These are phyloP conservation scores for Neolecta irregularis DNA, from an alignment of 1,139 yeast genomes.

Conservation along the genomic window DNA sequence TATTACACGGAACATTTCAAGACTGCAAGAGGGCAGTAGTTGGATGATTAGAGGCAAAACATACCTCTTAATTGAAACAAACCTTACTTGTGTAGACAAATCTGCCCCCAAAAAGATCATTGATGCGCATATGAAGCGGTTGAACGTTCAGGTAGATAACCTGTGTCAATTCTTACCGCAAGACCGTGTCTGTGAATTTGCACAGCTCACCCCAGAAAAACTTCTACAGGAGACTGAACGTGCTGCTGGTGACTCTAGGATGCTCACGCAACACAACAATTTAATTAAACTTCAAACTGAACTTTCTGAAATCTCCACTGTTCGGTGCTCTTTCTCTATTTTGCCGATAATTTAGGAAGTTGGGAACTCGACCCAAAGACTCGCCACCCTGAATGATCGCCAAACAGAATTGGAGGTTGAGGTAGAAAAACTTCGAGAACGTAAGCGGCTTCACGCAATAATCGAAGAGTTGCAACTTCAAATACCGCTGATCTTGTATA, in stretches of 20 bases:
- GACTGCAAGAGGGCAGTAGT: too few relatives aligned
- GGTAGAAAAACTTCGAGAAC: constrained; percentile 17
- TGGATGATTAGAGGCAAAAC: too few relatives aligned
- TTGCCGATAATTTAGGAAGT: too few relatives aligned
- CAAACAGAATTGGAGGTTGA: constrained; percentile 17
- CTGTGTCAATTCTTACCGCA: constrained; percentile 84
- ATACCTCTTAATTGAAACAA: too few relatives aligned
- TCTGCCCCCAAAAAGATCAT: too few relatives aligned
- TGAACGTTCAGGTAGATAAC: constrained; percentile 76
- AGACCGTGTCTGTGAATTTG: constrained; percentile 88
- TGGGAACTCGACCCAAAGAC: constrained; percentile 7
- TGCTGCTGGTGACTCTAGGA: constrained; percentile 52
- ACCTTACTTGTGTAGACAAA: too few relatives aligned
- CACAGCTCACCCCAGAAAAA: constrained; percentile 61
- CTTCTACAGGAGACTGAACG: constrained; percentile 65
- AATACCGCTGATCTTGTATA: constrained; percentile 14
- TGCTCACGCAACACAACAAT: constrained; percentile 41
- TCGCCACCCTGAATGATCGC: constrained; percentile 26
- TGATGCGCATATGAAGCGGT: constrained; percentile 30
- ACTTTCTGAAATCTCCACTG: too few relatives aligned
- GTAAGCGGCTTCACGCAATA: constrained; percentile 15
- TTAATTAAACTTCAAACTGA: constrained; percentile 39
- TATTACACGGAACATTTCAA: too few relatives aligned
- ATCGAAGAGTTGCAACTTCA: constrained; percentile 9
- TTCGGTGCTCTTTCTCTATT: too few relatives aligned